Evolutionary conservation across 2,329 filamentous ascomycete genomes (phyloP).

Genomic region (Verticillium isaacii): DNA sequence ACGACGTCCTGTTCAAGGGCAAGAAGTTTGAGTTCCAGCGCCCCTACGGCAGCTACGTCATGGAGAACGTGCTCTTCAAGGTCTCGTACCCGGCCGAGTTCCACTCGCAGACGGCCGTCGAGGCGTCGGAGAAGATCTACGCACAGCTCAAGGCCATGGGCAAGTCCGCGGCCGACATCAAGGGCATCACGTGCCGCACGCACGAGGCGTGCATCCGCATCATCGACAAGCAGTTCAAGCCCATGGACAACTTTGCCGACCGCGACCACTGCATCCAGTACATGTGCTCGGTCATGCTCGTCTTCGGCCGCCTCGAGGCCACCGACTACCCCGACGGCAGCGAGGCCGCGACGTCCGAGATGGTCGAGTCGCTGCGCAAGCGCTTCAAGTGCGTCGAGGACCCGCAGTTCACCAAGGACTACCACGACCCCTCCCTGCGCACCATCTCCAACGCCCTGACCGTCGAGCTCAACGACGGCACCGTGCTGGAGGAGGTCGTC

Average conservation of each 20-base stretch:
- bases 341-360: constrained; percentile 83
- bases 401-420: constrained; percentile 88
- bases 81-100: constrained; percentile 98
- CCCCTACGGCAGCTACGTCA: constrained; percentile 95
- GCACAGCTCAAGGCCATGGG: constrained; percentile 75
- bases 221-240: constrained; percentile 99
- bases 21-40: constrained; percentile 96
- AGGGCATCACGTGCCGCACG: constrained; percentile 87
- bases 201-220: constrained; percentile 98
- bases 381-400: constrained; percentile 97
- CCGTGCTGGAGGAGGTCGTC: constrained; percentile 81
- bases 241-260: constrained; percentile 99
- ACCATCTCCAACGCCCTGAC: constrained; percentile 97
- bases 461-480: constrained; percentile 91
- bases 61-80: constrained; percentile 99
- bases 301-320: constrained; percentile 88
- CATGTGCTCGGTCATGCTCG: constrained; percentile 96
- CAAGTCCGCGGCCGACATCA: constrained; percentile 92
- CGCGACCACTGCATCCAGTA: constrained; percentile 99
- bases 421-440: constrained; percentile 88
- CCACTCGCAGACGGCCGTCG: constrained; percentile 97
- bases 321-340: constrained; percentile 89
- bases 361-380: constrained; percentile 87
- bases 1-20: constrained; percentile 95
- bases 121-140: constrained; percentile 86